phyloP scores from a whole-genome alignment of 2,329 filamentous ascomycete genomes.

The Alternaria sp. region DNA sequence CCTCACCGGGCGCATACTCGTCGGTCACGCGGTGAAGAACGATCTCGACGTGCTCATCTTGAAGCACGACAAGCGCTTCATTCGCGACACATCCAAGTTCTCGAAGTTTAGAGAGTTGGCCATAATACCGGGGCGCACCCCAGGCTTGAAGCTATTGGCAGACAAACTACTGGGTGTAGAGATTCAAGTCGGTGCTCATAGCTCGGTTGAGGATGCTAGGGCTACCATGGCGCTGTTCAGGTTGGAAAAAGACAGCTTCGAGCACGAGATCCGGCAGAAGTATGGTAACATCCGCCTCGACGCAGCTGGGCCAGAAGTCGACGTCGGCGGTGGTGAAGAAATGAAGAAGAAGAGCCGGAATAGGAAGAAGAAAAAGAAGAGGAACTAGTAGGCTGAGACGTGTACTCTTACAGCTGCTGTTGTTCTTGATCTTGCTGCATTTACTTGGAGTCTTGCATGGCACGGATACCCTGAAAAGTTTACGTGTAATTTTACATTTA shows the following conservation, averaged over 20 bases:
- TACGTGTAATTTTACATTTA: neutral
- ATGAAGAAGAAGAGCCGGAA: constrained; percentile 44
- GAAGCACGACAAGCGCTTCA: constrained; percentile 77
- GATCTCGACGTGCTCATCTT: constrained; percentile 76
- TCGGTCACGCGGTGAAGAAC: constrained; percentile 85
- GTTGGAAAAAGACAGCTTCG: constrained; percentile 82
- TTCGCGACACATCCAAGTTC: constrained; percentile 84
- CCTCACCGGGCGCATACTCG: constrained; percentile 72
- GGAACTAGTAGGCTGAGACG: constrained; percentile 12
- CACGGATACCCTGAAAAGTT: constrained; percentile 25
- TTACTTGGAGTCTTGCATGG: constrained; percentile 25
- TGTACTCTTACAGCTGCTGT: neutral
- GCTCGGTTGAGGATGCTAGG: constrained; percentile 76
- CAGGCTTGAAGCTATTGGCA: constrained; percentile 67
- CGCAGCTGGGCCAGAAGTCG: constrained; percentile 24
- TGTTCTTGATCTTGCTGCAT: constrained; percentile 14
- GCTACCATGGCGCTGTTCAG: constrained; percentile 90
- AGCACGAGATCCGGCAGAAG: constrained; percentile 75
- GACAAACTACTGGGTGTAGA: constrained; percentile 63
- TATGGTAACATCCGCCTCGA: constrained; percentile 51
- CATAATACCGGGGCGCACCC: constrained; percentile 66
- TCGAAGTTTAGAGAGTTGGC: constrained; percentile 73
- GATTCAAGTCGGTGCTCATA: constrained; percentile 67
- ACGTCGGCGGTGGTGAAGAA: constrained; percentile 26
- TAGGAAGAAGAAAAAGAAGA: constrained; percentile 49